Evolutionary conservation across 306 rosid species (phyloP).

Genomic region (Cucurbita ficifolia): DNA sequence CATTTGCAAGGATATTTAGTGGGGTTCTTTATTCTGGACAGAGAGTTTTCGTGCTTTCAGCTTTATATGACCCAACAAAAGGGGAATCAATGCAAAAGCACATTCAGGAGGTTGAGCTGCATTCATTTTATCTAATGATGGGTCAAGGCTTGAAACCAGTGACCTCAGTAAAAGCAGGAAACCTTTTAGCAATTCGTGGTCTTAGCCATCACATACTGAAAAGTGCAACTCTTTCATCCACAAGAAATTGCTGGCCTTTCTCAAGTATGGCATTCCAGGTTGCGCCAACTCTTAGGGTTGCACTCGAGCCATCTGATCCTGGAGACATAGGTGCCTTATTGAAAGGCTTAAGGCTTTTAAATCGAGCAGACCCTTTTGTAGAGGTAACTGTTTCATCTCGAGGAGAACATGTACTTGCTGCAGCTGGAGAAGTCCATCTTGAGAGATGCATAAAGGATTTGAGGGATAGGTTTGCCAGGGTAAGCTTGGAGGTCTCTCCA

Average conservation of each 20-base stretch:
- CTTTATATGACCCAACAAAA: constrained; percentile 67
- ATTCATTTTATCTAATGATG: constrained; percentile 77
- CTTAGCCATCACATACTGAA: constrained; percentile 79
- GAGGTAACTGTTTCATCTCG: constrained; percentile 69
- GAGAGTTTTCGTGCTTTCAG: constrained; percentile 73
- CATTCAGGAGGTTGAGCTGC: constrained; percentile 65
- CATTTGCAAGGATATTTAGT: constrained; percentile 81
- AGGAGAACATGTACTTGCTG: constrained; percentile 79
- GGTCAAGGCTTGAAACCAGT: constrained; percentile 80
- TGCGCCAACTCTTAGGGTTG: constrained; percentile 70
- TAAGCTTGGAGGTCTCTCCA: constrained; percentile 60
- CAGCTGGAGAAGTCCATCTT: constrained; percentile 91
- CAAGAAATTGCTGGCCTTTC: constrained; percentile 81
- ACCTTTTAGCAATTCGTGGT: constrained; percentile 85
- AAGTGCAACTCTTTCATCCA: constrained; percentile 80
- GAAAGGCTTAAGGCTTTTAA: constrained; percentile 72
- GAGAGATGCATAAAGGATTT: constrained; percentile 86
- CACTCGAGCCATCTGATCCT: constrained; percentile 83
- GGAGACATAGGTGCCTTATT: constrained; percentile 52
- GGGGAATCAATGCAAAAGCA: constrained; percentile 68
- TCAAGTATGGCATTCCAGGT: constrained; percentile 81
- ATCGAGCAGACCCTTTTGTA: constrained; percentile 83
- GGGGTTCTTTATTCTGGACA: constrained; percentile 59
- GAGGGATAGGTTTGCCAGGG: constrained; percentile 81
- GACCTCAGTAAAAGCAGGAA: constrained; percentile 54